Percentiles rank a stretch among this genome's conserved stretches.
phyloP scores from a whole-genome alignment of 2,329 filamentous ascomycete genomes.

The Paramyrothecium sp. region DNA sequence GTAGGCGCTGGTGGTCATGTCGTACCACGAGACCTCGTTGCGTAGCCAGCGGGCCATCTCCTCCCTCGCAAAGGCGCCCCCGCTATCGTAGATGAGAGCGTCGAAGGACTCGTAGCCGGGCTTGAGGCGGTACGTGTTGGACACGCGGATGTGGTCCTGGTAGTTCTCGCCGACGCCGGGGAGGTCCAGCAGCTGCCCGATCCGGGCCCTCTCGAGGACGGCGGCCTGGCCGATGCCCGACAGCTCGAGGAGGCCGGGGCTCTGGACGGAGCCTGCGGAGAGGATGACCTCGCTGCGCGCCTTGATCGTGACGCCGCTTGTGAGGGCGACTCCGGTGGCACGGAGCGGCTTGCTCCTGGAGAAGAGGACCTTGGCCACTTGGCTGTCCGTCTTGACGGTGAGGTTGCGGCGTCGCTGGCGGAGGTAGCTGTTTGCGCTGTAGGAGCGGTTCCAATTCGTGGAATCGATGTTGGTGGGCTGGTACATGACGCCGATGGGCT shows the following conservation, averaged over 20 bases:
- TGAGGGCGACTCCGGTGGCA: background rate
- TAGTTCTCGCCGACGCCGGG: background rate
- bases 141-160: background rate
- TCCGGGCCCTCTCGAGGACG: background rate
- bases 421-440: constrained; percentile 42
- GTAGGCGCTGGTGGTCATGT: constrained; percentile 2
- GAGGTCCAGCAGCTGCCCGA: background rate
- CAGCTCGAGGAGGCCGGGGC: background rate
- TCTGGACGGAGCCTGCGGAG: background rate
- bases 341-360: background rate
- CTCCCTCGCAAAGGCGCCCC: background rate
- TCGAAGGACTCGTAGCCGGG: background rate
- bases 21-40: constrained; percentile 3
- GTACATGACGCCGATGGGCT: constrained; percentile 41
- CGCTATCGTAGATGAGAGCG: background rate
- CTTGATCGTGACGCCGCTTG: background rate
- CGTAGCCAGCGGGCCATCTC: background rate
- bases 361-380: background rate
- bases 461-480: constrained; percentile 43
- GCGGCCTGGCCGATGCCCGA: background rate
- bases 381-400: constrained; percentile 21
- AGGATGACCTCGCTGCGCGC: background rate
- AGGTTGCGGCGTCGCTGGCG: constrained; percentile 36
- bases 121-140: background rate
- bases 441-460: constrained; percentile 42